A percentile compares a stretch with the other conserved stretches of the same genome.
These are phyloP conservation scores for Bauhinia variegata DNA, from an alignment of 306 rosid genomes.

Conservation along the genomic window DNA sequence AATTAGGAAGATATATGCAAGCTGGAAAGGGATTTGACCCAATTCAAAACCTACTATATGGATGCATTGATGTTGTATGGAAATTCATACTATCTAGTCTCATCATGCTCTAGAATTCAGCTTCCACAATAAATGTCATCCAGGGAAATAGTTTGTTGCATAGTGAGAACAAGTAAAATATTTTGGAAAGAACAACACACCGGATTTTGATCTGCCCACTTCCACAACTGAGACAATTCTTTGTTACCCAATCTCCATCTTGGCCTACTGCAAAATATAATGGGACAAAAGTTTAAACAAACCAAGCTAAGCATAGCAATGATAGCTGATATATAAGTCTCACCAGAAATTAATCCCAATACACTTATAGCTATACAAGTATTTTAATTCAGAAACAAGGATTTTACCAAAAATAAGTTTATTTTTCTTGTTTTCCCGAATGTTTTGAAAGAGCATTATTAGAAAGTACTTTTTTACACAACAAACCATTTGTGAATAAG, in stretches of 20 bases:
- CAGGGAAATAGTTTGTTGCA: slow-evolving; percentile 12
- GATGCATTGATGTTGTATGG: slow-evolving; percentile 5
- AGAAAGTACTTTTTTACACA: slow-evolving; percentile 2
- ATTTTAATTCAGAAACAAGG: slow-evolving; percentile 27
- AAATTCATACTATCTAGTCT: slow-evolving; percentile 8
- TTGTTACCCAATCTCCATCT: slow-evolving; percentile 96
- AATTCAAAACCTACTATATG: slow-evolving; percentile 21
- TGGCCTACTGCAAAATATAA: slow-evolving; percentile 64
- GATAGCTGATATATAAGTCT: background rate
- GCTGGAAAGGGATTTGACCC: background rate
- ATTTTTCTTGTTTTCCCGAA: slow-evolving; percentile 17
- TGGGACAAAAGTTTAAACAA: slow-evolving; percentile 16
- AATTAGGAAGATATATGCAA: slow-evolving; percentile 1
- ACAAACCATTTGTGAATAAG: slow-evolving; percentile 21
- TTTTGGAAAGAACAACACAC: slow-evolving; percentile 45
- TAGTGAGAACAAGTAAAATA: slow-evolving; percentile 10
- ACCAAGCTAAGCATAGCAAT: slow-evolving; percentile 19
- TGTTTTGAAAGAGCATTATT: slow-evolving; percentile 20
- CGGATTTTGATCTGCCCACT: slow-evolving; percentile 99
- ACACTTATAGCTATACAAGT: background rate
- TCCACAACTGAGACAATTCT: slow-evolving; percentile 97
- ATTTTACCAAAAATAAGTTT: background rate
- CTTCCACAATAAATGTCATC: slow-evolving; percentile 28
- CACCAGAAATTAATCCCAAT: background rate
- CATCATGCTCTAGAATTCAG: slow-evolving; percentile 12